Conservation (phyloP, 2,329 filamentous ascomycete genomes). For the Scedosporium dehoogii region DNA sequence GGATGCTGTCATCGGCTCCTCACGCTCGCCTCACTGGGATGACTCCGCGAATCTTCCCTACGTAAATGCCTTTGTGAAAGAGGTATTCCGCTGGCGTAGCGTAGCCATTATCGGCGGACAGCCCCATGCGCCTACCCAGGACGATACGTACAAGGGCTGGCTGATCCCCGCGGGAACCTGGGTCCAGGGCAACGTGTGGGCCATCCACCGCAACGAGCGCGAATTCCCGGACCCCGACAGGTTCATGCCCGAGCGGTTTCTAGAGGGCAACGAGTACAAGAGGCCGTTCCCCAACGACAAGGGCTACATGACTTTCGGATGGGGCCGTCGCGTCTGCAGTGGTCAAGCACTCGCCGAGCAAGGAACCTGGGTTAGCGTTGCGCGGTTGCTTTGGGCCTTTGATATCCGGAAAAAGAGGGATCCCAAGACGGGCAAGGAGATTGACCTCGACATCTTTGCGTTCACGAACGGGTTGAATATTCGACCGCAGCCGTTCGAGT, state of each 20-base stretch:
- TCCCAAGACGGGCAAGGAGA: constrained; percentile 26
- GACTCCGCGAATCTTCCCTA: constrained; percentile 42
- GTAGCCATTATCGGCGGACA: constrained; percentile 40
- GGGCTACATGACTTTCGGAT: constrained; percentile 47
- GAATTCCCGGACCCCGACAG: constrained; percentile 37
- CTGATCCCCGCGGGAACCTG: constrained; percentile 38
- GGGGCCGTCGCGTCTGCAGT: constrained; percentile 43
- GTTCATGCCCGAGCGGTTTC: constrained; percentile 32
- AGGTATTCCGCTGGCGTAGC: constrained; percentile 45
- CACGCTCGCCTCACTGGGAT: constrained; percentile 36
- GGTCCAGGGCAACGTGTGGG: constrained; percentile 40
- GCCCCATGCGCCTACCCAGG: constrained; percentile 37
- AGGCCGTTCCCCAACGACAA: constrained; percentile 38
- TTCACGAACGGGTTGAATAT: constrained; percentile 49
- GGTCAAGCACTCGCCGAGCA: constrained; percentile 50
- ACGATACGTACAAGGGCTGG: constrained; percentile 36
- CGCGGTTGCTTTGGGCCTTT: constrained; percentile 48
- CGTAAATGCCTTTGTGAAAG: constrained; percentile 42
- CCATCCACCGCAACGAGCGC: constrained; percentile 9
- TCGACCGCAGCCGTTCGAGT: constrained; percentile 45
- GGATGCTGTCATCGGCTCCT: constrained; percentile 36
- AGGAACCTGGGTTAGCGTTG: constrained; percentile 48
- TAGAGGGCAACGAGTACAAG: constrained; percentile 25
- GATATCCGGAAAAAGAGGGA: constrained; percentile 30
- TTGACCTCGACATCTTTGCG: constrained; percentile 46